Evolutionary conservation across 192 early-diverging fungal species (phyloP).

Genomic region (Umbelopsis sp.): DNA sequence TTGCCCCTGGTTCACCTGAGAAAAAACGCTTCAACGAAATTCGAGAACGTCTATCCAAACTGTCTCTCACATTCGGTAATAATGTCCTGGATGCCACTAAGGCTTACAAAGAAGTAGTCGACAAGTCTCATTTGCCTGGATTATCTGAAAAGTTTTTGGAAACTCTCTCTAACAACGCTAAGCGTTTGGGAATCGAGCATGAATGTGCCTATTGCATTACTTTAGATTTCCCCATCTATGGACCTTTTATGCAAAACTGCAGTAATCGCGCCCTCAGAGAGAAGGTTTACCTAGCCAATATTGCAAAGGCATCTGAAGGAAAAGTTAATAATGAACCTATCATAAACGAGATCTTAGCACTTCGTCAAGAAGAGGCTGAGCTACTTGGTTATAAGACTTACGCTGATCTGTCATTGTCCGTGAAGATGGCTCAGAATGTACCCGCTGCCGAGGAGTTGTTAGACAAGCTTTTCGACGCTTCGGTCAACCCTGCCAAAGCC

Average conservation of each 20-base stretch:
- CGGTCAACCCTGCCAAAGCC: conserved; percentile 40
- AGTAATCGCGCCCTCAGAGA: conserved; percentile 53
- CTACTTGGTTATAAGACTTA: conserved; percentile 50
- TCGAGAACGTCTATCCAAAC: conserved; percentile 46
- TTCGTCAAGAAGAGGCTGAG: conserved; percentile 52
- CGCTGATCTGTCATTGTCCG: conserved; percentile 54
- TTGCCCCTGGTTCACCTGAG: conserved; percentile 41
- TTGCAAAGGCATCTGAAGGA: conserved; percentile 53
- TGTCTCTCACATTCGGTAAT: conserved; percentile 53
- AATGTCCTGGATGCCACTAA: conserved; percentile 61
- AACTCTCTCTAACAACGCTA: conserved; percentile 46
- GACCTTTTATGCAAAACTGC: conserved; percentile 61
- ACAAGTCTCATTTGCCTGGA: conserved; percentile 44
- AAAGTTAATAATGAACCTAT: conserved; percentile 53
- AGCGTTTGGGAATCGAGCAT: conserved; percentile 36
- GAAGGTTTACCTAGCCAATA: conserved; percentile 50
- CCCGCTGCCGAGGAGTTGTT: conserved; percentile 46
- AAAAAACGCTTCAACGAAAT: conserved; percentile 55
- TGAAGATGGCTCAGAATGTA: conserved; percentile 56
- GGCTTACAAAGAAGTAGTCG: conserved; percentile 47
- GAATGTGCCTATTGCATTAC: conserved; percentile 55
- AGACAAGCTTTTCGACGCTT: conserved; percentile 46
- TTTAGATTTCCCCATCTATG: conserved; percentile 51
- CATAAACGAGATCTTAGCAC: conserved; percentile 54
- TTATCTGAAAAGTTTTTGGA: conserved; percentile 46